These are phyloP conservation scores for Boletus vinaceobasis DNA, from an alignment of 768 basidiomycete species.

Conservation along the genomic window DNA sequence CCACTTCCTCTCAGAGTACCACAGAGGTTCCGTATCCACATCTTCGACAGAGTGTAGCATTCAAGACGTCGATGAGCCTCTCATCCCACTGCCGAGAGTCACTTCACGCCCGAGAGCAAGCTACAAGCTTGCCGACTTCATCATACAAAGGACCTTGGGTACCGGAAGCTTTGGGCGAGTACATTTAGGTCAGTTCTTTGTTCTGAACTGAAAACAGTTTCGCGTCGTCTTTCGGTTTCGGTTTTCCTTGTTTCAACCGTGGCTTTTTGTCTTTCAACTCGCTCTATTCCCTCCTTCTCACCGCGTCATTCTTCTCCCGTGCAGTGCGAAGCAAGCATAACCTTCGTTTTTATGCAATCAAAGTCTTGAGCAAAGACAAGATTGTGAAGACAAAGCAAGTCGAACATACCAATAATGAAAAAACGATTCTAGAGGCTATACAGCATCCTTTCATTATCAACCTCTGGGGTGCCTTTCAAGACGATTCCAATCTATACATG, in stretches of 20 bases:
- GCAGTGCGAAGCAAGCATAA: slow-evolving; percentile 90
- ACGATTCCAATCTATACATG: slow-evolving; percentile 92
- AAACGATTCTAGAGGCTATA: slow-evolving; percentile 77
- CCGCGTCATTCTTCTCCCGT: slow-evolving; percentile 1
- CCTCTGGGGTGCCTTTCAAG: slow-evolving; percentile 95
- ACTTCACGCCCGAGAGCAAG: slow-evolving; percentile 55
- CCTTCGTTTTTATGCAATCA: slow-evolving; percentile 93
- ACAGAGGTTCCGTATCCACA: slow-evolving; percentile 68
- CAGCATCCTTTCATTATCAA: slow-evolving; percentile 95
- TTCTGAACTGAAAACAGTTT: neutral
- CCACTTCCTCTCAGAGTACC: slow-evolving; percentile 43
- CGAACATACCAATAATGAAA: slow-evolving; percentile 96
- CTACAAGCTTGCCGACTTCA: slow-evolving; percentile 74
- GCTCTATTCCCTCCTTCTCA: neutral
- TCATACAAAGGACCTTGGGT: slow-evolving; percentile 79
- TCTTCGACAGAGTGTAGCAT: slow-evolving; percentile 52
- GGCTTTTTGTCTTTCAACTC: neutral
- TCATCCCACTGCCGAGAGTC: slow-evolving; percentile 33
- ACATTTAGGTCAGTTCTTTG: slow-evolving; percentile 58
- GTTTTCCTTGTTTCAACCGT: neutral
- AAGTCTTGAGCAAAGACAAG: slow-evolving; percentile 90
- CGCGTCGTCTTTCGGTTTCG: neutral
- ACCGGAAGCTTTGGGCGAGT: slow-evolving; percentile 99
- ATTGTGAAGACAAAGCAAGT: slow-evolving; percentile 92
- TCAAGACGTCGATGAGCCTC: slow-evolving; percentile 36